A percentile compares a stretch with the other conserved stretches of the same genome.
These are phyloP conservation scores for Solanum phureja DNA, from an alignment of 257 asterid genomes.

Conservation along the genomic window DNA sequence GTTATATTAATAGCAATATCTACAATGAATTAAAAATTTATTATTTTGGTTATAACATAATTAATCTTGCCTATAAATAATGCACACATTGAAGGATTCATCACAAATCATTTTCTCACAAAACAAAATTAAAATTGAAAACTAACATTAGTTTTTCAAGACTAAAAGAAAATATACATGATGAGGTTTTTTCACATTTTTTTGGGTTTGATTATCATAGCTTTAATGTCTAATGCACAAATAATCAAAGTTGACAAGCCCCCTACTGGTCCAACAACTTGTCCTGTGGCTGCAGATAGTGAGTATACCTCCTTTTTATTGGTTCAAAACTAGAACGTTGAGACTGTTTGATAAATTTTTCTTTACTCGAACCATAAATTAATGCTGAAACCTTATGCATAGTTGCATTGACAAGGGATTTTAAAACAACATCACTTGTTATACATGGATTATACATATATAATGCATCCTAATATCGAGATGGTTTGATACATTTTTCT, in stretches of 20 bases:
- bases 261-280: not conserved
- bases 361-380: not conserved
- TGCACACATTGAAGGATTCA: not conserved
- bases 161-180: not conserved
- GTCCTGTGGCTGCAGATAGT: not conserved
- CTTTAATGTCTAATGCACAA: not conserved
- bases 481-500: not conserved
- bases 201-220: not conserved
- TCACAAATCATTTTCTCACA: not conserved
- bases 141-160: not conserved
- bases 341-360: not conserved
- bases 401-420: not conserved
- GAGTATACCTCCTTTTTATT: not conserved
- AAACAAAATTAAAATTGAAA: not conserved
- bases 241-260: not conserved
- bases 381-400: not conserved
- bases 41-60: not conserved
- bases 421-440: not conserved
- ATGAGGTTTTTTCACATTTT: not conserved
- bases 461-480: not conserved
- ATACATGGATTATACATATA: not conserved
- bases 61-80: not conserved
- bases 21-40: not conserved
- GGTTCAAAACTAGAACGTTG: not conserved
- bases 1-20: not conserved